A percentile compares a stretch with the other conserved stretches of the same genome.
phyloP scores from a whole-genome alignment of 2,329 filamentous ascomycete species.

The Dothidotthia symphoricarpi region DNA sequence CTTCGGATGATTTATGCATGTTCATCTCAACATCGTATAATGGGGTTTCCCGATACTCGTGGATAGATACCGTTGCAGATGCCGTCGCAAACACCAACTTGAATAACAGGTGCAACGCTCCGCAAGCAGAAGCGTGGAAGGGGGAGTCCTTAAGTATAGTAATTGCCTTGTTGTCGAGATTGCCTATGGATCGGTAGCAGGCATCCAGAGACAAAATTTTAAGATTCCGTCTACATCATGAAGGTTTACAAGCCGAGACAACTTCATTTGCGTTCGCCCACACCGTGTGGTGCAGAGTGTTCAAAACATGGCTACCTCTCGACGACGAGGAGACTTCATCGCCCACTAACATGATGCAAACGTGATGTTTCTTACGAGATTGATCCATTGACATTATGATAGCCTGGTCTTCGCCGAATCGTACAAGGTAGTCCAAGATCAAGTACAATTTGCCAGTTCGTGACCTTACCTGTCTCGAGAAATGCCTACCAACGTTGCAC shows the following conservation, averaged over 20 bases:
- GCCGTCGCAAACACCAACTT: conserved; percentile 34
- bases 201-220: conserved; percentile 24
- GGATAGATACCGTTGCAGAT: conserved; percentile 21
- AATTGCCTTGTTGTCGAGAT: conserved; percentile 22
- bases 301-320: no score
- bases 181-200: conserved; percentile 23
- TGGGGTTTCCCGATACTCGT: conserved; percentile 19
- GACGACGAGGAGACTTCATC: conserved; percentile 20
- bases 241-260: conserved; percentile 29
- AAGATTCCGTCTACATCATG: conserved; percentile 30
- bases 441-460: conserved; percentile 28
- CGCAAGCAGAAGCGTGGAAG: conserved; percentile 22
- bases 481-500: conserved; percentile 18
- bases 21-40: conserved; percentile 31
- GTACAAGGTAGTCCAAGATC: conserved; percentile 29
- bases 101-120: conserved; percentile 23
- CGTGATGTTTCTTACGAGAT: conserved; percentile 27
- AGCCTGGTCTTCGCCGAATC: conserved; percentile 25
- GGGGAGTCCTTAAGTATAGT: conserved; percentile 24
- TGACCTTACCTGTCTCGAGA: conserved; percentile 13
- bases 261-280: no score
- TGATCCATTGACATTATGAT: conserved; percentile 24
- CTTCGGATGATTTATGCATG: conserved; percentile 25
- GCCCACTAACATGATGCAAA: conserved; percentile 32
- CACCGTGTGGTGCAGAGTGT: no score